Conservation (phyloP, 108 stramenopile species). For the Skeletonema tropicum region DNA sequence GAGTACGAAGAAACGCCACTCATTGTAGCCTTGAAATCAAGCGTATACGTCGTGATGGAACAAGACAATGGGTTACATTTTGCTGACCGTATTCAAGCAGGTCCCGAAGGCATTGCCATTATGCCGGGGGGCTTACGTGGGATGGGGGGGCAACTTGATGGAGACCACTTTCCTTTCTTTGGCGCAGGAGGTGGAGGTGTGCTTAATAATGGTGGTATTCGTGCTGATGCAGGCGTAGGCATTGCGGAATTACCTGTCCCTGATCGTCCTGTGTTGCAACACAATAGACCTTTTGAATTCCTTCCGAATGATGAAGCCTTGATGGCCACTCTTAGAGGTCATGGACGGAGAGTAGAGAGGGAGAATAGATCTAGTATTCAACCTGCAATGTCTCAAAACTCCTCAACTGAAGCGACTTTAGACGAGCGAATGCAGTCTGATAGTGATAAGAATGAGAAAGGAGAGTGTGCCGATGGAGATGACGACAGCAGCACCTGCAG, state of each 20-base stretch:
- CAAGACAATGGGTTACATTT: conserved; percentile 27
- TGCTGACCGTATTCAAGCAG: conserved; percentile 6
- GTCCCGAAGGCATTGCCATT: background rate
- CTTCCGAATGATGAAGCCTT: conserved; percentile 31
- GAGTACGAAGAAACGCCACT: conserved; percentile 83
- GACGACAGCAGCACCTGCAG: conserved; percentile 29
- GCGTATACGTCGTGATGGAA: conserved; percentile 56
- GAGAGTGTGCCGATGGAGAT: background rate
- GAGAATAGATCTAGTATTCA: conserved; percentile 2
- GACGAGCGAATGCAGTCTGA: background rate
- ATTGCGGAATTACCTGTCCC: conserved; percentile 14
- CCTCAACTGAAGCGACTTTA: background rate
- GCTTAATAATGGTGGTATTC: conserved; percentile 2
- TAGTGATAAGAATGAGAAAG: conserved; percentile 1
- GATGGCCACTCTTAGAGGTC: conserved; percentile 35
- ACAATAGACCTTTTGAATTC: conserved; percentile 24
- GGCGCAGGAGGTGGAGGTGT: conserved; percentile 10
- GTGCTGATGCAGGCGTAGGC: background rate
- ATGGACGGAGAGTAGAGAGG: conserved; percentile 19
- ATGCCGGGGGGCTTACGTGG: conserved; percentile 7
- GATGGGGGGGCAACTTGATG: background rate
- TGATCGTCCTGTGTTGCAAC: conserved; percentile 12
- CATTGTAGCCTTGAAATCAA: conserved; percentile 75
- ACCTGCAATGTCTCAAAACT: background rate
- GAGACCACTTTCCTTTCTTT: conserved; percentile 9